These are phyloP conservation scores for Russula griseocarnosa DNA, from an alignment of 768 basidiomycete species.

Conservation along the genomic window DNA sequence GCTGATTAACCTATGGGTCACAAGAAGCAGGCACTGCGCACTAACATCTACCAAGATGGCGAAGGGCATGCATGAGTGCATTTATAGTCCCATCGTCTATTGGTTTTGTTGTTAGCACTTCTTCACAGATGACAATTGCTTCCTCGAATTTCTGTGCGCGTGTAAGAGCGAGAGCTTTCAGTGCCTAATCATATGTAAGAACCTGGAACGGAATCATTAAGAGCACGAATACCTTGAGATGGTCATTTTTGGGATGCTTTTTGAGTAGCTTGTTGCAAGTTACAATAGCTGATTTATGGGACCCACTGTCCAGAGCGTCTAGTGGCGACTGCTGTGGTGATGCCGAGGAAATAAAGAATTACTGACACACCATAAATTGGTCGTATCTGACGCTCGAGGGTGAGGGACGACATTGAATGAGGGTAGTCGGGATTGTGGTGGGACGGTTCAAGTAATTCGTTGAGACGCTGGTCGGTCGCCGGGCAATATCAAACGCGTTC, in stretches of 20 bases:
- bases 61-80: slow-evolving; percentile 80
- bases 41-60: slow-evolving; percentile 67
- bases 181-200: slow-evolving; percentile 46
- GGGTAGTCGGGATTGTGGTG: slow-evolving; percentile 3
- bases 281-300: slow-evolving; percentile 82
- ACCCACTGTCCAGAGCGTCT: slow-evolving; percentile 85
- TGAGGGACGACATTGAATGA: slow-evolving; percentile 47
- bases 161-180: slow-evolving; percentile 81
- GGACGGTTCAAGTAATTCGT: slow-evolving; percentile 1
- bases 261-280: slow-evolving; percentile 85
- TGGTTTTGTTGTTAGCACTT: slow-evolving; percentile 68
- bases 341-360: slow-evolving; percentile 2
- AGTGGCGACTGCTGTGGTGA: slow-evolving; percentile 21
- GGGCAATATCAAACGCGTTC: background rate
- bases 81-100: slow-evolving; percentile 69
- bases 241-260: slow-evolving; percentile 70
- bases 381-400: slow-evolving; percentile 77
- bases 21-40: slow-evolving; percentile 19
- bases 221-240: slow-evolving; percentile 54
- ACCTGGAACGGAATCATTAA: background rate
- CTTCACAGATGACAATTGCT: slow-evolving; percentile 71
- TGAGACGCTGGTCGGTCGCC: slow-evolving; percentile 13
- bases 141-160: slow-evolving; percentile 86
- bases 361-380: slow-evolving; percentile 70
- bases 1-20: background rate